phyloP scores from a whole-genome alignment of 2,329 filamentous ascomycete species.

The Fusarium sp. region DNA sequence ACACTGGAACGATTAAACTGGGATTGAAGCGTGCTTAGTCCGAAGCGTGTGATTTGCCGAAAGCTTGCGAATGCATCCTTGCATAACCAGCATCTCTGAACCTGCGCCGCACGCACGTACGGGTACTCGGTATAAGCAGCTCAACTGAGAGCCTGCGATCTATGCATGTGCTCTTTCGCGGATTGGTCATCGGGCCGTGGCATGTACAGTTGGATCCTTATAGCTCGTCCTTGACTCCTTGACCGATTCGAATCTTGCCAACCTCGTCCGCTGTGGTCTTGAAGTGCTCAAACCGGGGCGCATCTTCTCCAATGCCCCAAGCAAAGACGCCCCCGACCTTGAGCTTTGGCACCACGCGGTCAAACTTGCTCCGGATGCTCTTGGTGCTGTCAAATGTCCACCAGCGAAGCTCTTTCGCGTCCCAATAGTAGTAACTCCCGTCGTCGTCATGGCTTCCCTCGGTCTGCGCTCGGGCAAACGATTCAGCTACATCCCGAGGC shows the following conservation, averaged over 20 bases:
- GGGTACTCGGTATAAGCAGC: neutral
- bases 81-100: constrained; percentile 6
- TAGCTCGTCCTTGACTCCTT: constrained; percentile 44
- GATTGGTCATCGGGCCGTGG: neutral
- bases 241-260: constrained; percentile 22
- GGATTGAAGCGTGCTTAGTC: constrained; percentile 39
- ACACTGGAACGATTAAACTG: constrained; percentile 17
- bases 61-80: constrained; percentile 20
- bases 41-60: constrained; percentile 38
- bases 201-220: constrained; percentile 15
- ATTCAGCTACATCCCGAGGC: constrained; percentile 61
- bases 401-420: constrained; percentile 66
- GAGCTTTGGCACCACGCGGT: constrained; percentile 63
- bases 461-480: constrained; percentile 64
- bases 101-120: neutral
- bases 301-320: constrained; percentile 78
- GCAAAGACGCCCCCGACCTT: constrained; percentile 76
- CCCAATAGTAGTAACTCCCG: constrained; percentile 76
- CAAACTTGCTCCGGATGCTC: constrained; percentile 69
- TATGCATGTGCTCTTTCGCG: constrained; percentile 18
- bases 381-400: constrained; percentile 77
- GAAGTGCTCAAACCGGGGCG: constrained; percentile 54
- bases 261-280: constrained; percentile 46
- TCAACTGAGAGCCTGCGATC: constrained; percentile 13
- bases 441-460: constrained; percentile 63